Evolutionary conservation across 2,329 filamentous ascomycete species (phyloP).

Genomic region (Aspergillus udagawae): DNA sequence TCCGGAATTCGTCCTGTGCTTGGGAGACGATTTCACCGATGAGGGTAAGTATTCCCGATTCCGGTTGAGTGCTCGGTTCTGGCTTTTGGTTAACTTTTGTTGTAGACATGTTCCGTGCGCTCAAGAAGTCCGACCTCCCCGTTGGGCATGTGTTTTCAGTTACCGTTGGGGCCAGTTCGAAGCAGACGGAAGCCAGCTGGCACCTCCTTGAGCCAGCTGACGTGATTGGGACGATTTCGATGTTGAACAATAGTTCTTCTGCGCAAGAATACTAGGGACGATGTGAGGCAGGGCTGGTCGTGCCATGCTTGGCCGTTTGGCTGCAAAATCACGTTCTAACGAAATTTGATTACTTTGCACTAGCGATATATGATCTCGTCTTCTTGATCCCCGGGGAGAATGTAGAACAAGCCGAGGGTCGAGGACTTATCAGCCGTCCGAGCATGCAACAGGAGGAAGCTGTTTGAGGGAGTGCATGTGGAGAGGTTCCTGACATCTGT

Average conservation of each 20-base stretch:
- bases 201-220: slow-evolving; percentile 85
- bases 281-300: background rate
- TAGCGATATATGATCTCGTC: background rate
- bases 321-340: background rate
- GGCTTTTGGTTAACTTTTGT: background rate
- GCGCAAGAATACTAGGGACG: slow-evolving; percentile 22
- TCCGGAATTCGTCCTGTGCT: slow-evolving; percentile 82
- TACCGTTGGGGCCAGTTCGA: slow-evolving; percentile 85
- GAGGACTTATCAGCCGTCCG: background rate
- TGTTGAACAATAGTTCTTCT: slow-evolving; percentile 47
- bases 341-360: background rate
- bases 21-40: slow-evolving; percentile 95
- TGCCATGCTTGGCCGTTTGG: background rate
- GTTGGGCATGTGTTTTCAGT: slow-evolving; percentile 77
- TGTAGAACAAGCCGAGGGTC: background rate
- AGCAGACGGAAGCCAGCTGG: slow-evolving; percentile 86
- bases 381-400: background rate
- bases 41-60: slow-evolving; percentile 64
- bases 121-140: slow-evolving; percentile 56
- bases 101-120: slow-evolving; percentile 75
- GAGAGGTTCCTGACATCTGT: background rate
- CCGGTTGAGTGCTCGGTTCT: background rate
- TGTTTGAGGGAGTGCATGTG: too few relatives aligned
- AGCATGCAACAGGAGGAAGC: background rate
- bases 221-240: slow-evolving; percentile 65